A percentile compares a stretch with the other conserved stretches of the same genome.
Conservation (phyloP, 331 rosid species). For the Phaseolus coccineus region DNA sequence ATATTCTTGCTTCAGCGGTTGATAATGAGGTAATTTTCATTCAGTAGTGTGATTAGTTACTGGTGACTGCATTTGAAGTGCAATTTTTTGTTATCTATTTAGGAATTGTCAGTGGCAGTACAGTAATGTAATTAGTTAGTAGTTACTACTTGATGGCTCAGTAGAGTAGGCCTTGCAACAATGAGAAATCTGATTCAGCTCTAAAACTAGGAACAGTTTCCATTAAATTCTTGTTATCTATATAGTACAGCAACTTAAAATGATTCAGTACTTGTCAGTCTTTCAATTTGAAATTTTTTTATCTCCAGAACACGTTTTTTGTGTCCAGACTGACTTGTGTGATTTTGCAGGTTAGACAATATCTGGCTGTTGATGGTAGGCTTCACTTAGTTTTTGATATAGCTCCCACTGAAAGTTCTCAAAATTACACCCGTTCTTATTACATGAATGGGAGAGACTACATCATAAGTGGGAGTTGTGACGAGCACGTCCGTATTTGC, state of each 20-base stretch:
- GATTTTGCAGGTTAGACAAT: slow-evolving; percentile 74
- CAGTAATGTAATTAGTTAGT: slow-evolving; percentile 30
- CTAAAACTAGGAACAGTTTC: slow-evolving; percentile 17
- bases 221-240: not conserved
- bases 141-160: slow-evolving; percentile 34
- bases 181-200: slow-evolving; percentile 26
- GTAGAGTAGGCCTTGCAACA: slow-evolving; percentile 20
- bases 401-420: slow-evolving; percentile 73
- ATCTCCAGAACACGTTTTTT: slow-evolving; percentile 22
- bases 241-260: not conserved
- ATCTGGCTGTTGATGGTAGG: slow-evolving; percentile 83
- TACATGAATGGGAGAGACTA: slow-evolving; percentile 90
- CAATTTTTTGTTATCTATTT: not conserved
- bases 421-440: slow-evolving; percentile 82
- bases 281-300: slow-evolving; percentile 25
- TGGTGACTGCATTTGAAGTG: slow-evolving; percentile 24
- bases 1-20: slow-evolving; percentile 81
- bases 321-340: slow-evolving; percentile 37
- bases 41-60: slow-evolving; percentile 28
- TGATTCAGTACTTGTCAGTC: slow-evolving; percentile 17
- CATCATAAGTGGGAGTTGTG: slow-evolving; percentile 86
- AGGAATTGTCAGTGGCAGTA: not conserved
- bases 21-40: slow-evolving; percentile 75
- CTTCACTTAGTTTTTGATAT: slow-evolving; percentile 75
- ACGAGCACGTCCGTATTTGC: slow-evolving; percentile 79